Evolutionary conservation across 768 basidiomycete species (phyloP), one percentile per base, ranked within the genome.

Genomic region (Porphyrellus cyaneotinctus): DNA sequence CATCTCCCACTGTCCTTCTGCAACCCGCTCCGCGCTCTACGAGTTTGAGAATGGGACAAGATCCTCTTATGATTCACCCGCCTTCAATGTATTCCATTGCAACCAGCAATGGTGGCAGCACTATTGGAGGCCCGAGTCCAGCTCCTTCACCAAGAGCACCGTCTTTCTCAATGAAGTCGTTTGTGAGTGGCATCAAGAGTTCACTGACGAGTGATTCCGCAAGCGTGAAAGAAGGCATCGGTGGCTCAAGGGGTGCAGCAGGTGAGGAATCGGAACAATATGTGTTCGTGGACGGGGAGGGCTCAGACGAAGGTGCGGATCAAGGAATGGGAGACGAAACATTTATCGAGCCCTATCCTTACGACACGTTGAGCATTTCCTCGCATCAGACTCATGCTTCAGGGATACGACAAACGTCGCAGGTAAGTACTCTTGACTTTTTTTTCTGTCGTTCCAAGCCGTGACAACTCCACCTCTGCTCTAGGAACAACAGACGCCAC

Each of bases 1-100:
- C 53, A 48, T 67, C 52, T 39, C 43, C 60, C 46, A 61, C 48
- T 18, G 20, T 51, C 2, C 26, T 68, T 6, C 35, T 62, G 12
- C 48, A 59, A 15, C 67, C 67, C 17, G 41, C 22, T 6, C 68
- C 68, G 8, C 64, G 67, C 13, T 62, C 64, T 13, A 56, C 66
- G 7, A 68, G 63, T 43, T 14, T 68, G 15, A 48, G 51, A 43
- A 49, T 28, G 17, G 48, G 53, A 1, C 53, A 38, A 24, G 51
- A 54, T 10, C 15, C 18, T 2, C 52, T 62, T 39, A 32, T 43
- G 3, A 37, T 58, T 0, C 32, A 65, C 7, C 47, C 59, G 15
- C 44, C 55, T 20, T 63, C 65, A 8, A 35, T 51, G 12, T 55
- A 58, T 46, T 58, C 60, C 23, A 36, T 44, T 14, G 23, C 52